These are phyloP conservation scores for Magnusiomyces magnusii DNA, from an alignment of 1,139 yeast species.

Conservation along the genomic window DNA sequence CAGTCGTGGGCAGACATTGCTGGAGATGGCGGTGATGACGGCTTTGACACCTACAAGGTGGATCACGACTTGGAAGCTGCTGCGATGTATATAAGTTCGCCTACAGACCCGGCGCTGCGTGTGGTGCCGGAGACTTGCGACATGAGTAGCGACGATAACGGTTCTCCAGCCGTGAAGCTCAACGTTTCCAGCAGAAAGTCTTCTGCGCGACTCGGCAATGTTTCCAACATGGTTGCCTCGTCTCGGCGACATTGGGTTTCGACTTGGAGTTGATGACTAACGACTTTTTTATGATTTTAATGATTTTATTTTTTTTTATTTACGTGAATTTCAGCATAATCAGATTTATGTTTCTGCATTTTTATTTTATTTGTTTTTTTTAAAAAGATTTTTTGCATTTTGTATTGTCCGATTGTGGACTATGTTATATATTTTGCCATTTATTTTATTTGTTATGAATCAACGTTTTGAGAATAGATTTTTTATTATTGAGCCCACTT, in stretches of 20 bases:
- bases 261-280: not conserved
- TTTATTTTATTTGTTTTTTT: not conserved
- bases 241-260: not conserved
- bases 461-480: too few relatives aligned
- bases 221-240: not conserved
- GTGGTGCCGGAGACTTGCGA: not conserved
- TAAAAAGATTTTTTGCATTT: not conserved
- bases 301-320: not conserved
- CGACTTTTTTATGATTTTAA: not conserved
- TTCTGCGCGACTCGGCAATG: not conserved
- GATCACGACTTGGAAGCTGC: not conserved
- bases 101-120: not conserved
- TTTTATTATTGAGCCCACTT: slow-evolving; percentile 51
- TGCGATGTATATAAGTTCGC: not conserved
- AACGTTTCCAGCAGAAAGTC: not conserved
- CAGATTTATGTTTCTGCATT: not conserved
- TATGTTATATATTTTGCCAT: too few relatives aligned
- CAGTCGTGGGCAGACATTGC: slow-evolving; percentile 21
- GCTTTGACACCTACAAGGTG: slow-evolving; percentile 6
- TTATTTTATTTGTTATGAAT: too few relatives aligned
- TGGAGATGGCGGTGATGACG: slow-evolving; percentile 29
- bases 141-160: not conserved
- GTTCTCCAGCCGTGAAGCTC: not conserved
- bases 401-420: not conserved
- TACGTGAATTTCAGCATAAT: not conserved